phyloP scores from a whole-genome alignment of 1,139 yeast species.

The Petasospora fabianii region DNA sequence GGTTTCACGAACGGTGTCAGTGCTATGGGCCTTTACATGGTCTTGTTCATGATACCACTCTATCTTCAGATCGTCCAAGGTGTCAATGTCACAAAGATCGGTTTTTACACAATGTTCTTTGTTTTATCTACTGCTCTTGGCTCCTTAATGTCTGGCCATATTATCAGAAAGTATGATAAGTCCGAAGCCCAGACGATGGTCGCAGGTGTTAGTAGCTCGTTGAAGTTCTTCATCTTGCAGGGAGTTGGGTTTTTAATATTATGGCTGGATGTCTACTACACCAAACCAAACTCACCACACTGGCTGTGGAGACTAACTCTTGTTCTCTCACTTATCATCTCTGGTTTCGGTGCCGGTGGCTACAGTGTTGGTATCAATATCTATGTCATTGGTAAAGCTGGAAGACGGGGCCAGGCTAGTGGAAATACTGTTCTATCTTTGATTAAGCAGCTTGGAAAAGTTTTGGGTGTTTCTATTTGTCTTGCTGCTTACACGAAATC shows the following conservation, averaged over 20 bases:
- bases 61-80: constrained; percentile 50
- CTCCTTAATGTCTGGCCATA: constrained; percentile 54
- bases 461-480: constrained; percentile 43
- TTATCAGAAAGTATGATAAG: constrained; percentile 29
- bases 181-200: constrained; percentile 21
- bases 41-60: constrained; percentile 50
- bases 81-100: constrained; percentile 47
- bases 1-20: constrained; percentile 53
- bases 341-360: constrained; percentile 43
- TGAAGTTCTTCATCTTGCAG: constrained; percentile 25
- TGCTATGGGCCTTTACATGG: constrained; percentile 44
- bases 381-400: constrained; percentile 42
- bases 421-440: constrained; percentile 31
- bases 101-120: constrained; percentile 48
- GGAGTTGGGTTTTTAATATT: constrained; percentile 26
- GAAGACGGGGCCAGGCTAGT: constrained; percentile 35
- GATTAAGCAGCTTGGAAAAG: constrained; percentile 43
- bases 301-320: constrained; percentile 13
- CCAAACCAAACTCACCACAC: constrained; percentile 11
- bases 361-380: constrained; percentile 40
- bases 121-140: constrained; percentile 49
- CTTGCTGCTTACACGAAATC: constrained; percentile 31
- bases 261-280: constrained; percentile 16
- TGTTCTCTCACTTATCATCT: constrained; percentile 25
- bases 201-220: constrained; percentile 19